Evolutionary conservation across 2,329 filamentous ascomycete genomes (phyloP), one percentile per base, ranked within the genome.

Genomic region (Erysiphe neolycopersici): DNA sequence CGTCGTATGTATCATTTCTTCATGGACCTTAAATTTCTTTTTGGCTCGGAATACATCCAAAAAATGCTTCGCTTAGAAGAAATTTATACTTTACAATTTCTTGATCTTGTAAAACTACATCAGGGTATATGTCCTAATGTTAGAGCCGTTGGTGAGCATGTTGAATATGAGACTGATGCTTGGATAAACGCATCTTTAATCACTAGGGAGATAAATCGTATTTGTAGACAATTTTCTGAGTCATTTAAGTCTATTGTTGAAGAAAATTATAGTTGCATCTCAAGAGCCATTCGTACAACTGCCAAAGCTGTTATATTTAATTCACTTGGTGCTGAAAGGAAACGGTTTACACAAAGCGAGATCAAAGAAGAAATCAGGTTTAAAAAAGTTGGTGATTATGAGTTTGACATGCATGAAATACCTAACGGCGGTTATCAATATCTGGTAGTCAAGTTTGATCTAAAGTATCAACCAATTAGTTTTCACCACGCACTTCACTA

Each of bases 401-500:
- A 92, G 50, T 91, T 93, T 54, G 80, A 87, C 49, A 61, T 50
- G 3, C 53, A 51, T 14, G 52, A 55, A 32, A 47, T 46, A 29
- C 47, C 50, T 2, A 52, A 50, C 18, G 52, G 48, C 37, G 47
- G 53, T 36, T 30, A 50, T 13, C 53, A 55, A 35, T 78, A 80
- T 55, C 62, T 73, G 26, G 71, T 95, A 2, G 79, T 95, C 45
- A 79, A 80, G 48, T 94, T 92, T 55, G 71, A 80, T 3, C 83
- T 98, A 10, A 83, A 92, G 52, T 77, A 78, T 51, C 80, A 92
- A 51, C 73, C 79, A 1, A 89, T 98, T 62, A 95, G 89, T 62
- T 95, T 98, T 60, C 89, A 98, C 56, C 89, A 98, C 58, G 84
- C 84, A 1, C 67, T 98, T 26, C 89, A 98, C 60, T 98, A 95